These are phyloP conservation scores for Fraxinus americana DNA, from an alignment of 257 asterid species.

Conservation along the genomic window DNA sequence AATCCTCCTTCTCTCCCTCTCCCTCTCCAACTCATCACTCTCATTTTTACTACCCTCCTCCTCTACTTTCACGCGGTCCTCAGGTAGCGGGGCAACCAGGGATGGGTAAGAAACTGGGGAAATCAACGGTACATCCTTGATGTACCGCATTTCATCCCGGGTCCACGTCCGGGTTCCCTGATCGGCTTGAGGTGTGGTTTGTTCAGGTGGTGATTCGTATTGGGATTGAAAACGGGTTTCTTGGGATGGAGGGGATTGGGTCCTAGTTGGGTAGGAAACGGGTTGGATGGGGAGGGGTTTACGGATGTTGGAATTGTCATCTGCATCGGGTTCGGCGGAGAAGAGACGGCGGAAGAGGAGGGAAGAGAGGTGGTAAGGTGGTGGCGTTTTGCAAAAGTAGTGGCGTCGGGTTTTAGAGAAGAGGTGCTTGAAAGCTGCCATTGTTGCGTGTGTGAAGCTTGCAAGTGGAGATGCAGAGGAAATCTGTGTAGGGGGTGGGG, in stretches of 20 bases:
- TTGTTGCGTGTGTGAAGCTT: slow-evolving; percentile 18
- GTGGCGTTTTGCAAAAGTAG: slow-evolving; percentile 35
- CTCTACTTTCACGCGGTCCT: slow-evolving; percentile 46
- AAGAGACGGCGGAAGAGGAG: slow-evolving; percentile 41
- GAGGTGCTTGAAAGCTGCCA: slow-evolving; percentile 65
- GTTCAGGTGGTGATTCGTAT: slow-evolving; percentile 17
- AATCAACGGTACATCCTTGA: slow-evolving; percentile 50
- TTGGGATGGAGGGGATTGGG: slow-evolving; percentile 43
- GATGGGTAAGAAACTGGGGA: slow-evolving; percentile 64
- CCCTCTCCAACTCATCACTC: slow-evolving; percentile 57
- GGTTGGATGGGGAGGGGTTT: slow-evolving; percentile 53
- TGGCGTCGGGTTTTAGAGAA: slow-evolving; percentile 53
- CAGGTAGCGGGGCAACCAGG: slow-evolving; percentile 93
- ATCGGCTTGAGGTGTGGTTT: slow-evolving; percentile 3
- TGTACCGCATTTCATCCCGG: slow-evolving; percentile 75
- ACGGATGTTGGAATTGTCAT: slow-evolving; percentile 31
- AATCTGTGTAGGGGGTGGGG: not conserved
- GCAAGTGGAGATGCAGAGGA: not conserved
- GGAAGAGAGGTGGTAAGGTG: slow-evolving; percentile 29
- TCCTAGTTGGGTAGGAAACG: slow-evolving; percentile 61
- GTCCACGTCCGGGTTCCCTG: slow-evolving; percentile 51
- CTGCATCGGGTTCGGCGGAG: slow-evolving; percentile 42
- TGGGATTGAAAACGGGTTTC: slow-evolving; percentile 18
- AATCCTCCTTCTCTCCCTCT: slow-evolving; percentile 53
- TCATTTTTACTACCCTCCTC: slow-evolving; percentile 36